These are phyloP conservation scores for Hypholoma sublateritium DNA, from an alignment of 768 basidiomycete species.

Conservation along the genomic window DNA sequence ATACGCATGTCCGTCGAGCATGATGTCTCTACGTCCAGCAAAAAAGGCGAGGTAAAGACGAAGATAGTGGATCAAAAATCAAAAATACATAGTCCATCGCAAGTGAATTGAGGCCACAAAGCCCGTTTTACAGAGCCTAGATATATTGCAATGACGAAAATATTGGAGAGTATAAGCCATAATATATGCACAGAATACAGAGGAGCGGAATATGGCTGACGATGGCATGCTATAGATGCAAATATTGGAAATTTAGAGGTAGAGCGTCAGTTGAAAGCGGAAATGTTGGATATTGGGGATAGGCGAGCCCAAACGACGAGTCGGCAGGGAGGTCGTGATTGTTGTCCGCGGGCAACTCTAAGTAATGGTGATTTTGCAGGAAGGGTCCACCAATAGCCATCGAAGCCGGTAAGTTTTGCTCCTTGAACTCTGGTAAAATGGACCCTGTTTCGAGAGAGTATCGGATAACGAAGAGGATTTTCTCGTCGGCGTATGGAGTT, in stretches of 20 bases:
- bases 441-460: slow-evolving; percentile 11
- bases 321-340: not conserved
- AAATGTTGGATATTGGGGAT: not conserved
- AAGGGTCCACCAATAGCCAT: not conserved
- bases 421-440: not conserved
- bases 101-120: too few relatives aligned
- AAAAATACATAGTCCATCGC: too few relatives aligned
- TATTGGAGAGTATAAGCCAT: not conserved
- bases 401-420: not conserved
- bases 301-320: not conserved
- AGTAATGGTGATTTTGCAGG: not conserved
- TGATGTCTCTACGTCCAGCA: too few relatives aligned
- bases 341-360: not conserved
- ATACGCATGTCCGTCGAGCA: too few relatives aligned
- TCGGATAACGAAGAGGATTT: slow-evolving; percentile 6
- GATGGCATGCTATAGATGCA: not conserved
- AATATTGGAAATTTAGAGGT: not conserved
- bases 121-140: too few relatives aligned
- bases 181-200: not conserved
- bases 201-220: not conserved
- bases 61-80: too few relatives aligned
- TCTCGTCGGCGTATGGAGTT: not conserved
- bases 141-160: too few relatives aligned
- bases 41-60: too few relatives aligned
- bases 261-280: not conserved